A percentile compares a stretch with the other conserved stretches of the same genome.
These are phyloP conservation scores for Begonia peltatifolia DNA, from an alignment of 306 rosid species.

Conservation along the genomic window DNA sequence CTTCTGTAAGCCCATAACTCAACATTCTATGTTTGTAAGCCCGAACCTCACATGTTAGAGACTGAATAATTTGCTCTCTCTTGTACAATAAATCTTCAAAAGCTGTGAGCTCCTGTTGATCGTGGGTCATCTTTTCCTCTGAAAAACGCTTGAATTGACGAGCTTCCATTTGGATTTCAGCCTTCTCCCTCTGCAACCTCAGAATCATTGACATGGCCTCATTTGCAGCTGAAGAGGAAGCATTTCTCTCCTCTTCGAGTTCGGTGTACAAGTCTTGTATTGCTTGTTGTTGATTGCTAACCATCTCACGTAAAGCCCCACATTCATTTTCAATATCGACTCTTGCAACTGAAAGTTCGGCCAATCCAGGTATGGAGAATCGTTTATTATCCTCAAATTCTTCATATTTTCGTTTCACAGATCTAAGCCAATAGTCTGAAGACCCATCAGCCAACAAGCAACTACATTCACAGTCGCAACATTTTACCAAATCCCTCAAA, in stretches of 20 bases:
- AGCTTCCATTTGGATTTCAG: constrained; percentile 93
- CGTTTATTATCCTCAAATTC: constrained; percentile 42
- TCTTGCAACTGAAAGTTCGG: constrained; percentile 26
- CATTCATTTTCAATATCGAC: constrained; percentile 72
- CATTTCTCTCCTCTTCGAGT: constrained; percentile 92
- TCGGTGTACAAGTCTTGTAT: constrained; percentile 69
- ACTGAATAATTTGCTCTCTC: constrained; percentile 74
- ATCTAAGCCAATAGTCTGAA: constrained; percentile 59
- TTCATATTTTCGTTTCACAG: constrained; percentile 65
- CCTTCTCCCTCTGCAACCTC: constrained; percentile 98
- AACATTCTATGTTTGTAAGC: constrained; percentile 87
- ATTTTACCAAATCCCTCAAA: constrained; percentile 38
- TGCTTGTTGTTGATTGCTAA: constrained; percentile 47
- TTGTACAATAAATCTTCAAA: constrained; percentile 81
- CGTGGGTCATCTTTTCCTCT: constrained; percentile 88
- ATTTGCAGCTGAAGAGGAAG: constrained; percentile 80
- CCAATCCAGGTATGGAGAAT: constrained; percentile 30
- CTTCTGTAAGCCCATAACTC: constrained; percentile 74
- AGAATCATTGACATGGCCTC: constrained; percentile 99
- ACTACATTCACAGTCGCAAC: constrained; percentile 53
- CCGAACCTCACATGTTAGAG: constrained; percentile 84
- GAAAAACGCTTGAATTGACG: constrained; percentile 85
- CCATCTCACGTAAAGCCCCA: constrained; percentile 61
- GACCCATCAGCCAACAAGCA: constrained; percentile 34
- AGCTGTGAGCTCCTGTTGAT: constrained; percentile 60